Evolutionary conservation across 257 asterid genomes (phyloP).

Genomic region (Gynochthodes officinalis): DNA sequence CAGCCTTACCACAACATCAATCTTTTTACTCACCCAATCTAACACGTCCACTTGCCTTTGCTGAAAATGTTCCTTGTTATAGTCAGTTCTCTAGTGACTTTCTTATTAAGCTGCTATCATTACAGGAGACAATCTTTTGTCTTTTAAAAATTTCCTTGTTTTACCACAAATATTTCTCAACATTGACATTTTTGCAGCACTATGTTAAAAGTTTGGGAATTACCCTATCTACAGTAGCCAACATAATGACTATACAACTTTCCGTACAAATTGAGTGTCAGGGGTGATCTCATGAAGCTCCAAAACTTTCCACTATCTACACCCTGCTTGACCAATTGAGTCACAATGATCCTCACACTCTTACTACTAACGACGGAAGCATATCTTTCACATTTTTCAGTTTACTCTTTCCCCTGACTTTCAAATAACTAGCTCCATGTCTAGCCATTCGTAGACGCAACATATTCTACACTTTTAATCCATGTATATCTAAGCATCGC

Average conservation of each 20-base stretch:
- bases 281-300: neutral
- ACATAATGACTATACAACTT: too few species aligned
- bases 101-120: neutral
- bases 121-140: neutral
- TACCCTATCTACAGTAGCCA: too few species aligned
- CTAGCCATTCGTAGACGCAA: too few species aligned
- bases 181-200: neutral
- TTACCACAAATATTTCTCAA: neutral
- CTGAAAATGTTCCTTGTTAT: neutral
- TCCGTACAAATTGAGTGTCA: neutral
- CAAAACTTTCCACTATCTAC: neutral
- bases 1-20: neutral
- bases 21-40: neutral
- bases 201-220: too few species aligned
- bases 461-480: too few species aligned
- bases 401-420: too few species aligned
- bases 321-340: neutral
- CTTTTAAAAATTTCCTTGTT: neutral
- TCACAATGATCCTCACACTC: too few species aligned
- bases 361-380: too few species aligned
- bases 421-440: too few species aligned
- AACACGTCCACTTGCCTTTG: neutral
- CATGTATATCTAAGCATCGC: too few species aligned
- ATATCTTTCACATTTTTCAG: too few species aligned
- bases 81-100: neutral